Evolutionary conservation across 495 filamentous ascomycete species (phyloP).

Genomic region (Hypoxylon trugodes): DNA sequence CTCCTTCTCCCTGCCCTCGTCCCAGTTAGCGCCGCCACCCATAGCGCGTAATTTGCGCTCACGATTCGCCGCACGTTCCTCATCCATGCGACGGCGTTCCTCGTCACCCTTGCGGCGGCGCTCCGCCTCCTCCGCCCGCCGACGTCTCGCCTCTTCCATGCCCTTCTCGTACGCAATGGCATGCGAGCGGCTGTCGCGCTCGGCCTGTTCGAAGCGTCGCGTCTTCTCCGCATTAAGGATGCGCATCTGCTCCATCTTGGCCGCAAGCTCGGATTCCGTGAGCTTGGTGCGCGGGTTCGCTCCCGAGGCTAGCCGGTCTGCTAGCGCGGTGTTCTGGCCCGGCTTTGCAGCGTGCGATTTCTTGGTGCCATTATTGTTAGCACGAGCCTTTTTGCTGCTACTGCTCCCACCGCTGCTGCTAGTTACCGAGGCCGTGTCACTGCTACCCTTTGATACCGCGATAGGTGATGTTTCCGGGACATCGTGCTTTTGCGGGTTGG

Average conservation of each 20-base stretch:
- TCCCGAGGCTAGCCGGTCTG: constrained; percentile 53
- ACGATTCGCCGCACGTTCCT: constrained; percentile 57
- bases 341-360: constrained; percentile 32
- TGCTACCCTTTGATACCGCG: no score
- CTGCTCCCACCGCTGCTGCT: background rate
- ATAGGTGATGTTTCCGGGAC: no score
- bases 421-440: background rate
- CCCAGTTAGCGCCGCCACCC: constrained; percentile 54
- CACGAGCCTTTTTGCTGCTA: background rate
- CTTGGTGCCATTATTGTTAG: constrained; percentile 14
- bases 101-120: constrained; percentile 50
- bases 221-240: constrained; percentile 56
- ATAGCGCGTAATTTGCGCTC: constrained; percentile 59
- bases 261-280: constrained; percentile 60
- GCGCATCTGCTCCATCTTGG: constrained; percentile 61
- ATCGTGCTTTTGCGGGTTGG: constrained; percentile 17
- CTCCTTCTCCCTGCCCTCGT: constrained; percentile 53
- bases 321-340: constrained; percentile 46
- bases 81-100: constrained; percentile 56
- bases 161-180: constrained; percentile 59
- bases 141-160: constrained; percentile 59
- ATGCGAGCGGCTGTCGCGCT: constrained; percentile 60
- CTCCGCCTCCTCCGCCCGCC: constrained; percentile 54
- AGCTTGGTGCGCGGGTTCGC: constrained; percentile 61
- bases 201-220: constrained; percentile 58